These are phyloP conservation scores for Wickerhamomyces ciferrii DNA, from an alignment of 805 yeast species.

Conservation along the genomic window DNA sequence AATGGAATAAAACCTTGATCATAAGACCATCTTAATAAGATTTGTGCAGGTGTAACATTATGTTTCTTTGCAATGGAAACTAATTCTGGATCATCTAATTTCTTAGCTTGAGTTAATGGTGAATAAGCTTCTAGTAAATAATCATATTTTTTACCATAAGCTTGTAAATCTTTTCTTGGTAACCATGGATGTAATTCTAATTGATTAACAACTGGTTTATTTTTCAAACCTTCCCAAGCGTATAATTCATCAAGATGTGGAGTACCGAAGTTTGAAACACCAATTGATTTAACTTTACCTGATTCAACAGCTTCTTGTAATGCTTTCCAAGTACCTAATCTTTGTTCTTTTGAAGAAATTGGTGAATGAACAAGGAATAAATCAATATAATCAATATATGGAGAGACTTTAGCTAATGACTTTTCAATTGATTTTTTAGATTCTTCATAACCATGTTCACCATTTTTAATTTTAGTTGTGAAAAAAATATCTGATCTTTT, in stretches of 20 bases:
- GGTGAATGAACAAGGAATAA: constrained; percentile 64
- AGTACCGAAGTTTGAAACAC: constrained; percentile 67
- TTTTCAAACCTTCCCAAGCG: constrained; percentile 43
- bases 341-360: constrained; percentile 33
- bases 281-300: constrained; percentile 56
- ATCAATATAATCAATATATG: constrained; percentile 57
- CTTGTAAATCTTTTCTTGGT: constrained; percentile 29
- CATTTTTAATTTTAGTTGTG: constrained; percentile 53
- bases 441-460: background rate
- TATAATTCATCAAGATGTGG: constrained; percentile 54
- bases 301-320: constrained; percentile 63
- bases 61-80: constrained; percentile 32
- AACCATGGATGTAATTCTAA: constrained; percentile 48
- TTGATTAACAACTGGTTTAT: constrained; percentile 68
- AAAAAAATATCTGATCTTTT: constrained; percentile 59
- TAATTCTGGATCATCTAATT: constrained; percentile 38
- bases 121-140: constrained; percentile 52
- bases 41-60: constrained; percentile 37
- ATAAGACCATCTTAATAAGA: constrained; percentile 48
- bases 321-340: constrained; percentile 64
- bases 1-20: constrained; percentile 50
- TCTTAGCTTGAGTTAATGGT: constrained; percentile 49
- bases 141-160: constrained; percentile 35
- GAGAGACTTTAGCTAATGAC: constrained; percentile 2
- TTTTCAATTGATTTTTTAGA: background rate